phyloP scores from a whole-genome alignment of 805 yeast species.

The Saturnispora dispora region DNA sequence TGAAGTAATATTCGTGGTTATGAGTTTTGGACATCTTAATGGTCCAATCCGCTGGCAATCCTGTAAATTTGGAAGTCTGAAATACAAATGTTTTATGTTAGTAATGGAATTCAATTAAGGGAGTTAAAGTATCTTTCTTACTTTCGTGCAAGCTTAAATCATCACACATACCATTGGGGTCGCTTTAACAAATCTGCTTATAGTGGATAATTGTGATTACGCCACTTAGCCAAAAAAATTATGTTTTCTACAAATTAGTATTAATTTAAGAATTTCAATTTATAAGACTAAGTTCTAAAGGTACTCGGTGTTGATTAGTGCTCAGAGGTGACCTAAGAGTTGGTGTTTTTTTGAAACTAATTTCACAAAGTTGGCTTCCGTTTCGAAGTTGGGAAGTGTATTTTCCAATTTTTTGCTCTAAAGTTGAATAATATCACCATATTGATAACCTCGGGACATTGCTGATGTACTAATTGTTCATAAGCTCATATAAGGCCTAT shows the following conservation, averaged over 20 bases:
- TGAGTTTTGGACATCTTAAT: slow-evolving; percentile 70
- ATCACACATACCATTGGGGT: not conserved
- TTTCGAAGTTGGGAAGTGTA: no score
- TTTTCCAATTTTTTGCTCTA: no score
- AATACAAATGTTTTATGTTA: not conserved
- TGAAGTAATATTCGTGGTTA: slow-evolving; percentile 74
- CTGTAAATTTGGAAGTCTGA: slow-evolving; percentile 35
- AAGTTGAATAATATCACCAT: no score
- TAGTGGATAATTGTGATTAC: not conserved
- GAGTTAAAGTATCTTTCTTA: not conserved
- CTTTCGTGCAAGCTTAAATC: not conserved
- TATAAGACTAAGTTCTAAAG: no score
- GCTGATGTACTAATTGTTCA: no score
- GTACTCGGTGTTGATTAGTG: no score
- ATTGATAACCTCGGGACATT: no score
- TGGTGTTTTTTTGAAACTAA: no score
- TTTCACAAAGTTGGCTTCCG: no score
- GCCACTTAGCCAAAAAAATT: not conserved
- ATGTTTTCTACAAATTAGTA: not conserved
- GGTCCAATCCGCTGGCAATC: slow-evolving; percentile 83
- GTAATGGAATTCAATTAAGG: not conserved
- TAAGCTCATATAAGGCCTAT: no score
- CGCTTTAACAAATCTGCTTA: not conserved
- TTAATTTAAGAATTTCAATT: no score
- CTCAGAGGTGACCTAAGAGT: no score